A percentile compares a stretch with the other conserved stretches of the same genome.
Evolutionary conservation across 2,329 filamentous ascomycete species (phyloP).

Genomic region (Coniella lustricola): DNA sequence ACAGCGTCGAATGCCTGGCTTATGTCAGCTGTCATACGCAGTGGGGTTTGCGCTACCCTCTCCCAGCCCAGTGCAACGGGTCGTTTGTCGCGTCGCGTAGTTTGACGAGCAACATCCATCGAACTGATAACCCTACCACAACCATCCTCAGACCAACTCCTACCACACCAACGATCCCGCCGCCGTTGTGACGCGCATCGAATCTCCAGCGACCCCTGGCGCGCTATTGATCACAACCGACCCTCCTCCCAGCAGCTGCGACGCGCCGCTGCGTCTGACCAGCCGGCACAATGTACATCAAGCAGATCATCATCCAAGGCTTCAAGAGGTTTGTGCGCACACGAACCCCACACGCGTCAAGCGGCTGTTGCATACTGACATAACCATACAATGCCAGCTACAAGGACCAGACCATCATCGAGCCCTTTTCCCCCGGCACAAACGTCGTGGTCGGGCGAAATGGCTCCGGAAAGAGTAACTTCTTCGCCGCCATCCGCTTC

Average conservation of each 20-base stretch:
- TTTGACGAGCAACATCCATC: slow-evolving; percentile 7
- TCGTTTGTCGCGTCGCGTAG: slow-evolving; percentile 14
- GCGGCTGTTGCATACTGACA: slow-evolving; percentile 11
- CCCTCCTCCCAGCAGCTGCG: slow-evolving; percentile 5
- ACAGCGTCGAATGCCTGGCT: background rate
- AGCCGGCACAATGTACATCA: slow-evolving; percentile 76
- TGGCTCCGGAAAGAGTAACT: slow-evolving; percentile 98
- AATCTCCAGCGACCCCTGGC: background rate
- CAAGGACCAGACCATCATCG: slow-evolving; percentile 98
- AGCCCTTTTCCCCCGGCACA: slow-evolving; percentile 93
- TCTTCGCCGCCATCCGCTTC: slow-evolving; percentile 98
- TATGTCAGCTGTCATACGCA: background rate
- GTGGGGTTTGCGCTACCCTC: background rate
- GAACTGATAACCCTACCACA: background rate
- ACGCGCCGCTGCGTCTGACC: slow-evolving; percentile 21
- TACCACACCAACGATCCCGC: background rate
- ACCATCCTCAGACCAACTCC: background rate
- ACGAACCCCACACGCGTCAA: background rate
- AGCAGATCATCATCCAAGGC: slow-evolving; percentile 99
- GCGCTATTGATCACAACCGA: background rate
- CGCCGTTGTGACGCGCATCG: background rate
- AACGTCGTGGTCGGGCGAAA: slow-evolving; percentile 99
- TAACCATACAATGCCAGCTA: slow-evolving; percentile 60
- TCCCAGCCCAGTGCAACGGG: background rate
- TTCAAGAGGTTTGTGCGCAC: slow-evolving; percentile 76